phyloP scores from a whole-genome alignment of 352 stramenopile genomes.

The Phytophthora megakarya region DNA sequence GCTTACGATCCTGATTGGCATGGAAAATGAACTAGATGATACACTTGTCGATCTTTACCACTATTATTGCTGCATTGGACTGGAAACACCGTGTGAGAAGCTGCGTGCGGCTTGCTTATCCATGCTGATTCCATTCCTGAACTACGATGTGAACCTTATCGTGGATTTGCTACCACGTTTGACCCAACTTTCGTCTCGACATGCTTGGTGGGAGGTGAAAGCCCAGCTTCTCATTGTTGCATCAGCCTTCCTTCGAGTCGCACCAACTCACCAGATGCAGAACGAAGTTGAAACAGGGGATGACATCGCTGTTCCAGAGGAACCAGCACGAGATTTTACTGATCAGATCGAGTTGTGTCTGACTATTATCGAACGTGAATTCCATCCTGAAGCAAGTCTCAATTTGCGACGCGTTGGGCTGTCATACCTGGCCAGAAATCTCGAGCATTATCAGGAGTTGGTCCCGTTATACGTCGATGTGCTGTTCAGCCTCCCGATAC shows the following conservation, averaged over 20 bases:
- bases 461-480: constrained; percentile 81
- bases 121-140: constrained; percentile 60
- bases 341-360: constrained; percentile 75
- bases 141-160: constrained; percentile 54
- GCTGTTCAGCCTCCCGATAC: constrained; percentile 59
- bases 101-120: constrained; percentile 76
- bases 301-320: constrained; percentile 2
- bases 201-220: constrained; percentile 89
- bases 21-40: constrained; percentile 74
- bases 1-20: constrained; percentile 67
- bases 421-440: constrained; percentile 58
- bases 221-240: constrained; percentile 73
- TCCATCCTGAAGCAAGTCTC: constrained; percentile 54
- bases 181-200: constrained; percentile 59
- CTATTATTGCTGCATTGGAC: constrained; percentile 88
- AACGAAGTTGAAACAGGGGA: constrained; percentile 20
- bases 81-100: constrained; percentile 75
- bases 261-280: constrained; percentile 16
- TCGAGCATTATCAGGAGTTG: constrained; percentile 72
- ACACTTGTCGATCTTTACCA: constrained; percentile 83
- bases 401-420: constrained; percentile 71
- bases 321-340: constrained; percentile 46
- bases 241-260: constrained; percentile 57
- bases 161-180: constrained; percentile 67
- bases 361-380: constrained; percentile 77